Conservation (phyloP, 2,329 filamentous ascomycete genomes). For the Didymella pinodella region DNA sequence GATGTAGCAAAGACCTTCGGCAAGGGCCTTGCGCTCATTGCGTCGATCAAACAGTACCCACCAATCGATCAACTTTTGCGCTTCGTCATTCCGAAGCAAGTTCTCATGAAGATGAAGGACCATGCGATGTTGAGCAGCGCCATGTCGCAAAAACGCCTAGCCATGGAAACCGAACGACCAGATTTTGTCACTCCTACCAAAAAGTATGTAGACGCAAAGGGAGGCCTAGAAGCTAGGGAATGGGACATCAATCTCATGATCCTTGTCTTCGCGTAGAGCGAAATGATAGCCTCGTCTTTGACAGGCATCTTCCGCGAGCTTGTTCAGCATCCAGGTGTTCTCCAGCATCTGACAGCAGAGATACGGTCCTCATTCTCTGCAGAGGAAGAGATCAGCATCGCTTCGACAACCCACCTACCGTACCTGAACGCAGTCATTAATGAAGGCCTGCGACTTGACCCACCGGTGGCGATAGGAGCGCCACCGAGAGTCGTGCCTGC, state of each 20-base stretch:
- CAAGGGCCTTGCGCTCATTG: constrained; percentile 42
- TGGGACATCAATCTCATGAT: constrained; percentile 51
- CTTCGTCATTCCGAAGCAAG: constrained; percentile 35
- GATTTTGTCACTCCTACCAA: constrained; percentile 42
- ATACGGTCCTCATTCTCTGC: constrained; percentile 34
- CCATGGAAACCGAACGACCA: constrained; percentile 29
- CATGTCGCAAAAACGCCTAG: constrained; percentile 36
- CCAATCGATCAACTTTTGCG: constrained; percentile 35
- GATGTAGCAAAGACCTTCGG: constrained; percentile 37
- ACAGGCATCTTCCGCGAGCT: constrained; percentile 47
- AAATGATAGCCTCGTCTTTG: constrained; percentile 54
- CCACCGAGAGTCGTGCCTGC: constrained; percentile 34
- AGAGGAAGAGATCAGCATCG: constrained; percentile 36
- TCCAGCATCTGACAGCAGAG: constrained; percentile 37
- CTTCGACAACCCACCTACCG: constrained; percentile 26
- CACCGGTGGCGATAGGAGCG: constrained; percentile 27
- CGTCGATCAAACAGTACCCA: constrained; percentile 36
- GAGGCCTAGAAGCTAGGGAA: constrained; percentile 36
- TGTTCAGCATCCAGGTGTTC: constrained; percentile 37
- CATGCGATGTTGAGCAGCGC: constrained; percentile 37
- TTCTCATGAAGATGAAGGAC: constrained; percentile 32
- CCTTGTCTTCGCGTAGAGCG: constrained; percentile 54
- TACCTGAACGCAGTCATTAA: constrained; percentile 49
- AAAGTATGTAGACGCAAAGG: constrained; percentile 33
- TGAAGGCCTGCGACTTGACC: constrained; percentile 48